A percentile compares a stretch with the other conserved stretches of the same genome.
These are phyloP conservation scores for Phyllosticta citriasiana DNA, from an alignment of 2,329 filamentous ascomycete species.

Conservation along the genomic window DNA sequence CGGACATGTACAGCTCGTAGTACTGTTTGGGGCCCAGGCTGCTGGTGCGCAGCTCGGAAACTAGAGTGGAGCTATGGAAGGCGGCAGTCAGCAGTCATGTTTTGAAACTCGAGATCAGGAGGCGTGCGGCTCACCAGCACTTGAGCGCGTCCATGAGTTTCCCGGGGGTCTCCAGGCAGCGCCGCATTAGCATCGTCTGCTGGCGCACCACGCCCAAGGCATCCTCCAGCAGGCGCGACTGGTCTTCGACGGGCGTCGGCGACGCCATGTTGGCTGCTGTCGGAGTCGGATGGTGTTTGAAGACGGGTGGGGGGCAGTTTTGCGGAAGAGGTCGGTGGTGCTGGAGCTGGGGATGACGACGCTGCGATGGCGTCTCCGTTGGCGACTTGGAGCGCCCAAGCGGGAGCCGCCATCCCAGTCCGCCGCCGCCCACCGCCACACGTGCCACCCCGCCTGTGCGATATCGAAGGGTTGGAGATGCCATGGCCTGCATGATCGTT, in stretches of 20 bases:
- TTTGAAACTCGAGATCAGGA: neutral
- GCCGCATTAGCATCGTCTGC: constrained; percentile 94
- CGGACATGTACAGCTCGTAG: constrained; percentile 98
- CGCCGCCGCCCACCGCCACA: neutral
- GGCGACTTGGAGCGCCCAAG: constrained; percentile 8
- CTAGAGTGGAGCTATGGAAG: constrained; percentile 71
- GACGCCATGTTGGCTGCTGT: constrained; percentile 37
- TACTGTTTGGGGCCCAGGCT: constrained; percentile 98
- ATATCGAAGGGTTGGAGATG: neutral
- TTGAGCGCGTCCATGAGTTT: constrained; percentile 99
- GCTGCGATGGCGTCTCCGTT: constrained; percentile 8
- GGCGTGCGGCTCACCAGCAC: constrained; percentile 64
- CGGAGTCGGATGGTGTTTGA: constrained; percentile 37
- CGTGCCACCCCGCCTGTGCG: neutral
- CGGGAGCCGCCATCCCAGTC: neutral
- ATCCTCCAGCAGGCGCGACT: constrained; percentile 92
- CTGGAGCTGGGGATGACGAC: neutral
- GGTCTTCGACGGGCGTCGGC: constrained; percentile 42
- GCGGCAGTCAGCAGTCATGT: constrained; percentile 8
- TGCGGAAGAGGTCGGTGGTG: constrained; percentile 4
- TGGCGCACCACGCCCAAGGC: constrained; percentile 92
- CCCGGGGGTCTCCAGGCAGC: constrained; percentile 90
- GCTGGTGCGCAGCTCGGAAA: constrained; percentile 95
- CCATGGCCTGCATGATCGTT: neutral
- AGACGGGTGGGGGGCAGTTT: constrained; percentile 8